Conservation (phyloP, 768 basidiomycete genomes). For the Suillus weaverae region DNA sequence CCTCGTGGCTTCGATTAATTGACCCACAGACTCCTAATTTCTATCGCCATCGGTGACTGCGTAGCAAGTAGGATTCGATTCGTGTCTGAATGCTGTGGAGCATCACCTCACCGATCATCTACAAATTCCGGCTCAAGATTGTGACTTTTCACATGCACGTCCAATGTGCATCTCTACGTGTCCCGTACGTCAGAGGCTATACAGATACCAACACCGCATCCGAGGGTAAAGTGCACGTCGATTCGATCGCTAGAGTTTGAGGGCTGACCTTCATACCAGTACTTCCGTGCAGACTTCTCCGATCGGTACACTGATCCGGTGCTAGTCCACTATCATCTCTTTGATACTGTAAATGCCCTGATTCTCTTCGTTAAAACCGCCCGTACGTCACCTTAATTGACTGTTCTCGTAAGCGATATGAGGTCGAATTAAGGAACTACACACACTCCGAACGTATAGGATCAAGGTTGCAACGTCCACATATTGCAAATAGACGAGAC, state of each 20-base stretch:
- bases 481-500: background rate
- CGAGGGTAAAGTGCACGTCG: background rate
- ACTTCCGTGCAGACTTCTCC: background rate
- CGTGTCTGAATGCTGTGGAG: background rate
- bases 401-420: background rate
- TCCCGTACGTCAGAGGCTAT: background rate
- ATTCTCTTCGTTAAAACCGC: background rate
- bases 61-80: background rate
- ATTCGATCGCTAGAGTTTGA: background rate
- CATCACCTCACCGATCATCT: background rate
- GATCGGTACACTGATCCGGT: background rate
- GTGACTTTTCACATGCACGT: background rate
- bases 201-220: background rate
- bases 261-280: background rate
- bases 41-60: background rate
- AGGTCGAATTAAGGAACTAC: background rate
- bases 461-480: background rate
- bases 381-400: background rate
- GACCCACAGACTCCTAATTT: background rate
- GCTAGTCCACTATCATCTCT: background rate
- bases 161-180: background rate
- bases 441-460: background rate
- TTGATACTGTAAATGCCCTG: background rate
- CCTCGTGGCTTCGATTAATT: background rate
- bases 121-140: background rate